Evolutionary conservation across 1,284 basidiomycete species (phyloP), one percentile per base, ranked within the genome.

Genomic region (Mixia osmundae): DNA sequence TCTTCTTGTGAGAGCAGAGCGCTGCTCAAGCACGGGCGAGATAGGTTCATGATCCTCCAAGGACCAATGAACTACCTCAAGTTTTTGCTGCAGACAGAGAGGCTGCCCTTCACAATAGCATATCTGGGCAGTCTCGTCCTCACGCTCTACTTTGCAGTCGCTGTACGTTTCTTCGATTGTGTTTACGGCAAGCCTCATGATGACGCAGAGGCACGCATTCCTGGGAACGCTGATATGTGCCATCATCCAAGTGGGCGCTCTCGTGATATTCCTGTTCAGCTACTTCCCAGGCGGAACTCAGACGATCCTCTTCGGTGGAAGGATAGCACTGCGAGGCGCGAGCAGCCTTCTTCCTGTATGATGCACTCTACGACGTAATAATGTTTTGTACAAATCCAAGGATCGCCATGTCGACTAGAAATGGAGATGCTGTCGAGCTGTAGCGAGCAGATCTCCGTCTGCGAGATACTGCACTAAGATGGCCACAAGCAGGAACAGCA

Each of bases 61-160:
- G 52, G 52, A 3, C 52, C 52, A 2, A 3, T 47, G 14, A 37
- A 49, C 48, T 85, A 94, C 56, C 41, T 82, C 47, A 85, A 83
- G 56, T 85, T 94, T 52, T 66, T 94, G 44, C 49, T 79, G 32
- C 76, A 78, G 2, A 66, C 66, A 53, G 80, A 89, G 50, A 69
- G 85, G 23, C 63, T 91, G 3, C 82, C 82, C 0, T 91, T 94
- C 60, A 79, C 83, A 3, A 49, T 66, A 24, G 66, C 79, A 3
- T 94, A 94, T 58, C 68, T 94, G 46, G 60, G 62, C 19, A 80
- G 76, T 42, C 62, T 91, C 3, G 73, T 62, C 4, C 61, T 83
- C 5, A 91, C 85, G 1, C 63, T 91, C 10, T 87, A 80, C 55
- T 87, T 89, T 54, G 71, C 83, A 0, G 63, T 91, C 31, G 76